A percentile compares a stretch with the other conserved stretches of the same genome.
These are phyloP conservation scores for Tylopilus felleus DNA, from an alignment of 768 basidiomycete genomes.

Conservation along the genomic window DNA sequence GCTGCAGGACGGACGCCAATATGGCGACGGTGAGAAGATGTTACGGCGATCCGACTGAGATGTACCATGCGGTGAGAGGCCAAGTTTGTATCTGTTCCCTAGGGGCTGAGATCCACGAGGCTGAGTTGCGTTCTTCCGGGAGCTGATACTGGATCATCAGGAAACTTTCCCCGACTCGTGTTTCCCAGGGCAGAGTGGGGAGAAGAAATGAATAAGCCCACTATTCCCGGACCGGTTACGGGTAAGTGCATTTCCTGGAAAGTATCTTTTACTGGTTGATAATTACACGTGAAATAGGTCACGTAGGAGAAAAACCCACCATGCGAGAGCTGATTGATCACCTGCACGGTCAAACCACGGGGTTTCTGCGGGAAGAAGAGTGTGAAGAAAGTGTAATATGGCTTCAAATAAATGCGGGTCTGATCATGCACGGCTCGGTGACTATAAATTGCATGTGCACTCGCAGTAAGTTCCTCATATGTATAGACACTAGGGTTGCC, in stretches of 20 bases:
- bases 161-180: background rate
- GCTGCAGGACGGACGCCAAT: background rate
- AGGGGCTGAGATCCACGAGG: background rate
- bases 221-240: background rate
- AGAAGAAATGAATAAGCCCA: background rate
- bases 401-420: background rate
- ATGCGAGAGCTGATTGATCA: background rate
- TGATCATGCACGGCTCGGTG: background rate
- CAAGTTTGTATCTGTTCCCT: background rate
- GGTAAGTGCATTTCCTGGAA: background rate
- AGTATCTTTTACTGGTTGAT: background rate
- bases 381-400: background rate
- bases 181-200: background rate
- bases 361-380: background rate
- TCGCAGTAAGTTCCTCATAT: background rate
- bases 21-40: background rate
- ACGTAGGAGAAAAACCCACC: background rate
- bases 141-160: background rate
- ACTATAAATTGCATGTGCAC: background rate
- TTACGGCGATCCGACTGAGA: background rate
- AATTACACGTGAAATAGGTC: background rate
- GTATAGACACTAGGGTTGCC: background rate
- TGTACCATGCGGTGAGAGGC: conserved; percentile 4
- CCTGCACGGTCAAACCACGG: background rate
- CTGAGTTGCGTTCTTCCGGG: background rate